Conservation (phyloP, 73 alveolate genomes). For the Tetrahymena borealis region DNA sequence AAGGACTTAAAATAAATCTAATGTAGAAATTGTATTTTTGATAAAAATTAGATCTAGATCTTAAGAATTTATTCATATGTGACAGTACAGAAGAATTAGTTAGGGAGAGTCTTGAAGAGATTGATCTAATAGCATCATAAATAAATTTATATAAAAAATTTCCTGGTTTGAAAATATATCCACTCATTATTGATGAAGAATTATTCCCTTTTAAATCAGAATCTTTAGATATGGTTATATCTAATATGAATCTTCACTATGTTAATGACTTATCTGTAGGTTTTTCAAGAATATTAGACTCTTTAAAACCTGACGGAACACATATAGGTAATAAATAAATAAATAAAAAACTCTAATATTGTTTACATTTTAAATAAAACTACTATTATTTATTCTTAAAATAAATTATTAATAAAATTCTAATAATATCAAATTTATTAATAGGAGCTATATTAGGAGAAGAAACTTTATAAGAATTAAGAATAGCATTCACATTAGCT, state of each 20-base stretch:
- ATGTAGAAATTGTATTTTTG: background rate
- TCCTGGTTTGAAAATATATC: background rate
- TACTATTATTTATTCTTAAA: background rate
- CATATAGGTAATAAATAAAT: background rate
- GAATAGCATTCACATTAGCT: conserved; percentile 47
- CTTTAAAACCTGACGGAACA: conserved; percentile 47
- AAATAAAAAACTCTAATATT: background rate
- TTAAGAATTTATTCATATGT: background rate
- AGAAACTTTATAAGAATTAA: conserved; percentile 45
- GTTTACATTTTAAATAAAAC: background rate
- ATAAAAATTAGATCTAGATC: background rate
- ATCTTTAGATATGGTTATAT: conserved; percentile 22
- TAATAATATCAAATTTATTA: background rate
- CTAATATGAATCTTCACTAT: conserved; percentile 47
- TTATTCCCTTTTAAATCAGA: conserved; percentile 32
- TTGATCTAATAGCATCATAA: background rate
- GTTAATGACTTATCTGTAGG: conserved; percentile 40
- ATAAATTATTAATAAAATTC: background rate
- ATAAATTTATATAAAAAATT: background rate
- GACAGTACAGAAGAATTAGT: background rate
- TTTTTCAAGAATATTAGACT: conserved; percentile 18
- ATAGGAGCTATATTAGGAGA: conserved; percentile 47
- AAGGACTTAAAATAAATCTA: too few species aligned
- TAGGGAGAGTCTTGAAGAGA: background rate
- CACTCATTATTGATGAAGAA: conserved; percentile 33